Conservation (phyloP, 176 grass and related monocot species). For the Triticum turgidum region DNA sequence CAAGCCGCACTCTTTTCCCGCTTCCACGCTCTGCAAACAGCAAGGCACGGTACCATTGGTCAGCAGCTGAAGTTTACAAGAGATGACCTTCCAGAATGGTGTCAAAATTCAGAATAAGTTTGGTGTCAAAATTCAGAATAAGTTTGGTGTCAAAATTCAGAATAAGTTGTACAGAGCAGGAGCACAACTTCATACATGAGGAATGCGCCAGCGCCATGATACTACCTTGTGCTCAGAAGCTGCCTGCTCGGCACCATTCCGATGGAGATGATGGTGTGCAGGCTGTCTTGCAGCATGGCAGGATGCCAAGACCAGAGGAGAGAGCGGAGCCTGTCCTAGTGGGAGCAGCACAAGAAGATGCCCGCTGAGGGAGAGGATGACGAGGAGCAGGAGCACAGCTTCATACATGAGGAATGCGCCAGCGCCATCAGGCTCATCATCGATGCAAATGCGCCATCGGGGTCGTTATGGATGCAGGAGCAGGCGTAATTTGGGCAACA, state of each 20-base stretch:
- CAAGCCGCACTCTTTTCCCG: slow-evolving; percentile 51
- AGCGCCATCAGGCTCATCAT: slow-evolving; percentile 22
- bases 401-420: slow-evolving; percentile 42
- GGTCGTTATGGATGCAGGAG: not conserved
- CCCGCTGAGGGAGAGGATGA: slow-evolving; percentile 86
- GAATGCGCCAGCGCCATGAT: not conserved
- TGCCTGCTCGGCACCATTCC: slow-evolving; percentile 26
- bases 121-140: too few relatives aligned
- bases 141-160: not conserved
- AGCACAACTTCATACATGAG: too few relatives aligned
- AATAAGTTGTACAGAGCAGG: not conserved
- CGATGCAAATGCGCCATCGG: not conserved
- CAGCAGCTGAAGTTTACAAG: not conserved
- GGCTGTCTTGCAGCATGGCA: slow-evolving; percentile 12
- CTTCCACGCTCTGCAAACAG: slow-evolving; percentile 40
- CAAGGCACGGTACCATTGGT: not conserved
- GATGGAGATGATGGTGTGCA: slow-evolving; percentile 32
- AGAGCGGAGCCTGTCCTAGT: slow-evolving; percentile 84
- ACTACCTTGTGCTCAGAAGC: slow-evolving; percentile 43
- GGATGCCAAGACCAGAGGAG: slow-evolving; percentile 41
- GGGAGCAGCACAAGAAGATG: slow-evolving; percentile 83
- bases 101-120: not conserved
- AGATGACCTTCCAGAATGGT: not conserved
- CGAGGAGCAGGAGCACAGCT: slow-evolving; percentile 63
- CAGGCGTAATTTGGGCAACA: not conserved